Evolutionary conservation across 2,329 filamentous ascomycete species (phyloP).

Genomic region (Paecilomyces variotii): DNA sequence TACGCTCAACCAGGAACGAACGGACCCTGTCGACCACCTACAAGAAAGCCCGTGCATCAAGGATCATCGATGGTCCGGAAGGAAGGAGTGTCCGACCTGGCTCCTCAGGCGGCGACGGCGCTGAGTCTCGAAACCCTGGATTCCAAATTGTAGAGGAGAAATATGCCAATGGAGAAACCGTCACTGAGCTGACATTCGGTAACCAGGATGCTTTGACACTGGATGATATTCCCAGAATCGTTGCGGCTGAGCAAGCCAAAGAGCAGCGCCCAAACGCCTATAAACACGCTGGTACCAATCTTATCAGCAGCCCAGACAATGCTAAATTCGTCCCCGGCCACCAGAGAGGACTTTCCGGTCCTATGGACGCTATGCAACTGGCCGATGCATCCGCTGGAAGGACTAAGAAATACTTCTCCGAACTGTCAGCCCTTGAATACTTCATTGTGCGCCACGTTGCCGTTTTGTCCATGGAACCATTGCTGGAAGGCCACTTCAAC

Average conservation of each 20-base stretch:
- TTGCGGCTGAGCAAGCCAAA: conserved; percentile 88
- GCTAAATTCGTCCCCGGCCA: conserved; percentile 62
- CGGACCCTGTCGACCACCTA: conserved; percentile 90
- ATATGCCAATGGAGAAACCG: conserved; percentile 59
- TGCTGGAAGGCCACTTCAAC: conserved; percentile 84
- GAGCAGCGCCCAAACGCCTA: conserved; percentile 79
- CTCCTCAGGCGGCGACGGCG: conserved; percentile 56
- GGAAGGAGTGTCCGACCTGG: conserved; percentile 60
- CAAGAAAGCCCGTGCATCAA: conserved; percentile 79
- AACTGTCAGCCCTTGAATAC: conserved; percentile 89
- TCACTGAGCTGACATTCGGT: conserved; percentile 76
- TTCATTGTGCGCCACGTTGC: conserved; percentile 95
- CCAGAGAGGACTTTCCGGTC: conserved; percentile 57
- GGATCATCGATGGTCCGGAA: conserved; percentile 83
- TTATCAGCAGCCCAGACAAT: conserved; percentile 50
- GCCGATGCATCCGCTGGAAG: conserved; percentile 48
- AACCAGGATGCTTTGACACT: conserved; percentile 86
- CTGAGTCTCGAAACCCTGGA: conserved; percentile 46
- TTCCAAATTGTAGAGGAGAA: conserved; percentile 77
- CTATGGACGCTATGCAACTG: conserved; percentile 36
- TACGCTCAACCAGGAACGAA: conserved; percentile 88
- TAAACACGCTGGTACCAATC: conserved; percentile 64
- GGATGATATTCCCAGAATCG: conserved; percentile 92
- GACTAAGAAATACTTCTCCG: conserved; percentile 84
- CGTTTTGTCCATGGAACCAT: conserved; percentile 86